Conservation (phyloP, 2,329 filamentous ascomycete species). For the Elsinoe australis region DNA sequence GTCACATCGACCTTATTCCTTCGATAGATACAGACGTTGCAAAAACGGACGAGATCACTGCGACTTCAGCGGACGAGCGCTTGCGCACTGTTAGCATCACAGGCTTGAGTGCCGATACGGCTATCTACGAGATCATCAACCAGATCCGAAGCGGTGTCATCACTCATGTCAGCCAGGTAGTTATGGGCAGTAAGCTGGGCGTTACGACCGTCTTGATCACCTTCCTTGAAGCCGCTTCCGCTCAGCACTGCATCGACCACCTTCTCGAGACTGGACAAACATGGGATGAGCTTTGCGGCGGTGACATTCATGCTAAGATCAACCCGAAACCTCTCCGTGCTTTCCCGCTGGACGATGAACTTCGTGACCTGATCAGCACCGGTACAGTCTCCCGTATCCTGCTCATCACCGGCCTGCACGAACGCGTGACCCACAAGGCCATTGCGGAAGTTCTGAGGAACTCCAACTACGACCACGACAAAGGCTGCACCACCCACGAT, state of each 20-base stretch:
- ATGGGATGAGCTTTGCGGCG: not conserved
- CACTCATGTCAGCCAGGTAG: constrained; percentile 3
- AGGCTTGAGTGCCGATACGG: not conserved
- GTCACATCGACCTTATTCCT: no score
- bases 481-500: not conserved
- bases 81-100: constrained; percentile 13
- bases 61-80: no score
- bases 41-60: no score
- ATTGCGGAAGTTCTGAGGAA: not conserved
- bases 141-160: not conserved
- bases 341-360: not conserved
- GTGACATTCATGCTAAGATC: not conserved
- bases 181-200: not conserved
- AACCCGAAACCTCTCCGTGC: not conserved
- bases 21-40: no score
- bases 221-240: not conserved
- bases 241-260: constrained; percentile 1
- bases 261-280: not conserved
- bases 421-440: not conserved
- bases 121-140: constrained; percentile 5
- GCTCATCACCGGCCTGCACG: not conserved
- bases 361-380: not conserved
- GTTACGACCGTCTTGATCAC: not conserved
- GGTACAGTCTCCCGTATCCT: constrained; percentile 4
- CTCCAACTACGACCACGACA: not conserved